Conservation (phyloP, 352 stramenopile species). For the Phytophthora brassicae region DNA sequence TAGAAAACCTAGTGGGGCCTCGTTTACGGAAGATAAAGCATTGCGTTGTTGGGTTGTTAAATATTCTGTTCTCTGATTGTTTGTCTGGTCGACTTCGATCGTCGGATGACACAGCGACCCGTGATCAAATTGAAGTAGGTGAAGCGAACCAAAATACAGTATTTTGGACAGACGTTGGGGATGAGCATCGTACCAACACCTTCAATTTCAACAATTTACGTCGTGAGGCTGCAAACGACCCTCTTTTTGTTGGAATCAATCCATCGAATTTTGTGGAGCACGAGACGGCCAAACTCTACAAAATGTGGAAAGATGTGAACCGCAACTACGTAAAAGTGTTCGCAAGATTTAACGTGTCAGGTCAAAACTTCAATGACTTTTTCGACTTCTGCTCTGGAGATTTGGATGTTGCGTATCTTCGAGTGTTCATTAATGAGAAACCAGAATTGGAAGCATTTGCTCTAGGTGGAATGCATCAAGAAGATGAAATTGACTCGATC, state of each 20-base stretch:
- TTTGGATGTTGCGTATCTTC: neutral
- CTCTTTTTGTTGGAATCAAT: neutral
- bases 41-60: neutral
- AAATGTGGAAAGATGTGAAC: neutral
- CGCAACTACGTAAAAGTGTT: neutral
- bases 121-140: neutral
- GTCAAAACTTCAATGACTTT: neutral
- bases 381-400: neutral
- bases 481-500: neutral
- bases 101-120: neutral
- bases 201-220: neutral
- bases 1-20: neutral
- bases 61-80: too few species aligned
- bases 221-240: neutral
- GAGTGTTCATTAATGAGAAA: neutral
- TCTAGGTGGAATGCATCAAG: neutral
- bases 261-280: neutral
- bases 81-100: too few species aligned
- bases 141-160: neutral
- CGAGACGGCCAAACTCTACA: neutral
- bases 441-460: neutral
- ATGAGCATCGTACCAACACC: neutral
- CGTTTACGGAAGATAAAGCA: neutral
- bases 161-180: neutral
- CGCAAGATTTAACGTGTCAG: neutral